Conservation (phyloP, 2,329 filamentous ascomycete species). For the Periconia digitata region DNA sequence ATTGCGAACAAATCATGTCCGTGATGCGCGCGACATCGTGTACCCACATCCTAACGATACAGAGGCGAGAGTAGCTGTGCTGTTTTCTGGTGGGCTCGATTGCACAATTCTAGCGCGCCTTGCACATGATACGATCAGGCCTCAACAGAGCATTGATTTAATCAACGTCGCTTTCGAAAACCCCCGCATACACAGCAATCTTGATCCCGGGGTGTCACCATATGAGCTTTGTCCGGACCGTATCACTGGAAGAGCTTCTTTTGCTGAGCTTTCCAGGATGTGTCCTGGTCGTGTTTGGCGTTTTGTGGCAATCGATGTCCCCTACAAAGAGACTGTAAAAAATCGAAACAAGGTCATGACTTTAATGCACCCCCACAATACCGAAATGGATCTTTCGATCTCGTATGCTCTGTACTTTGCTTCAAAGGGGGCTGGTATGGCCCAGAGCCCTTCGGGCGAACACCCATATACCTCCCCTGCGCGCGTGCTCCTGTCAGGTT, state of each 20-base stretch:
- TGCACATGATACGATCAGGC: constrained; percentile 72
- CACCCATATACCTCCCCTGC: constrained; percentile 67
- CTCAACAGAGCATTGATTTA: constrained; percentile 73
- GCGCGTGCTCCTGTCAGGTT: constrained; percentile 83
- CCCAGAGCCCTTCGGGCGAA: constrained; percentile 30
- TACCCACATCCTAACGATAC: not conserved
- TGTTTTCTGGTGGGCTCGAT: constrained; percentile 94
- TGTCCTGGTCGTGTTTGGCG: constrained; percentile 76
- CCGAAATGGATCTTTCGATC: constrained; percentile 98
- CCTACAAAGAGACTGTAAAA: constrained; percentile 71
- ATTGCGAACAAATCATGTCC: constrained; percentile 51
- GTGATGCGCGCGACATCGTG: constrained; percentile 19
- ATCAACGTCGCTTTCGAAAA: constrained; percentile 98
- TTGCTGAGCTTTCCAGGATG: constrained; percentile 68
- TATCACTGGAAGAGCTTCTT: constrained; percentile 78
- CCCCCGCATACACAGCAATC: constrained; percentile 61
- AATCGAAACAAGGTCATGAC: constrained; percentile 71
- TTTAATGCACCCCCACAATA: constrained; percentile 90
- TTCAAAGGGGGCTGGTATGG: constrained; percentile 67
- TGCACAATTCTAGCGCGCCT: constrained; percentile 86
- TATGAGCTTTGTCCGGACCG: constrained; percentile 91
- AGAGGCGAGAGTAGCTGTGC: constrained; percentile 66
- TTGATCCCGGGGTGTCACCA: constrained; percentile 39
- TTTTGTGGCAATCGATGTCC: constrained; percentile 84
- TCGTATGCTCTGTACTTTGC: constrained; percentile 94